Conservation (phyloP, 148 eudicot genomes). For the Mesembryanthemum crystallinum region DNA sequence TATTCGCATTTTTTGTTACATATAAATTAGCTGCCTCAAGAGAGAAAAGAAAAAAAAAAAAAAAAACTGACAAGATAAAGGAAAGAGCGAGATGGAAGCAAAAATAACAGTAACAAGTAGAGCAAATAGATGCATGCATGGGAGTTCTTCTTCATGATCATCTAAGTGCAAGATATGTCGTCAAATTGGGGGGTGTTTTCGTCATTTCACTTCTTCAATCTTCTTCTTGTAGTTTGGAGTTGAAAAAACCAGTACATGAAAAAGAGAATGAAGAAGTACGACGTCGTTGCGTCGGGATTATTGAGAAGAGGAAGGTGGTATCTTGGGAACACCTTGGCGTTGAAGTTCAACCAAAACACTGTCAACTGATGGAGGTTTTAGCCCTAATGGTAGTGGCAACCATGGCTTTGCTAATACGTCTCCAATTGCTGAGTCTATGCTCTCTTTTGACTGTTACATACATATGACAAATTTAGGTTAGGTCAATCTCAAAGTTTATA, state of each 20-base stretch:
- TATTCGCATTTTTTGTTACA: neutral
- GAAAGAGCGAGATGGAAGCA: neutral
- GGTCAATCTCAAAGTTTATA: too few species aligned
- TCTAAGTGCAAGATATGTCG: slow-evolving; percentile 42
- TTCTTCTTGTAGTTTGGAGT: neutral
- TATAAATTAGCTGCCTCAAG: neutral
- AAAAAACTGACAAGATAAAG: neutral
- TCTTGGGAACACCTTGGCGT: slow-evolving; percentile 55
- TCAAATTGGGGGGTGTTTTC: slow-evolving; percentile 32
- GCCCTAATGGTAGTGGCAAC: slow-evolving; percentile 60
- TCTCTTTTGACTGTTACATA: slow-evolving; percentile 50
- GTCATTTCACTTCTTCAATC: too few species aligned
- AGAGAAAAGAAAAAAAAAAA: neutral
- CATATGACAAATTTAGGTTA: neutral
- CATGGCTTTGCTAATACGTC: slow-evolving; percentile 61
- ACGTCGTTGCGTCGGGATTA: neutral
- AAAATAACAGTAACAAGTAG: too few species aligned
- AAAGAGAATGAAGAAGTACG: neutral
- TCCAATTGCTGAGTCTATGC: slow-evolving; percentile 65
- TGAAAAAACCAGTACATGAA: slow-evolving; percentile 6
- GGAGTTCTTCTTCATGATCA: neutral
- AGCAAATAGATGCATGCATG: too few species aligned
- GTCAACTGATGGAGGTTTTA: slow-evolving; percentile 61
- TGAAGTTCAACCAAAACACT: slow-evolving; percentile 57
- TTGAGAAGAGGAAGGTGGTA: slow-evolving; percentile 39